Evolutionary conservation across 202 grass and related monocot genomes (phyloP).

Genomic region (Setaria italica): DNA sequence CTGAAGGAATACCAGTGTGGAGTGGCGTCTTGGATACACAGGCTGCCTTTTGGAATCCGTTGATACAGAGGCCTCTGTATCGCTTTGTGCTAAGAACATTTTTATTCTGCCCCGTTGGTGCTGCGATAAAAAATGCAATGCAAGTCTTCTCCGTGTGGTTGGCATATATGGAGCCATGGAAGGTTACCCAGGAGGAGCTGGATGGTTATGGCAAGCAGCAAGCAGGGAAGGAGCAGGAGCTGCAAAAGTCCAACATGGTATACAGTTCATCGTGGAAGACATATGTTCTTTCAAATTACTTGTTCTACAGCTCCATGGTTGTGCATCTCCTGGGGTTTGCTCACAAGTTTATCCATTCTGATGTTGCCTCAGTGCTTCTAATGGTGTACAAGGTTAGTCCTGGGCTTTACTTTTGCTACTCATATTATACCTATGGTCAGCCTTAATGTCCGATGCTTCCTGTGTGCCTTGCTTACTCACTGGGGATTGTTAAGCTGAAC

Average conservation of each 20-base stretch:
- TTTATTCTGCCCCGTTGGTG: conserved; percentile 72
- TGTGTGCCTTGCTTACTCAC: background rate
- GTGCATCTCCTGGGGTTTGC: conserved; percentile 91
- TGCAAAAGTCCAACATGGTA: background rate
- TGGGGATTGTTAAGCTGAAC: background rate
- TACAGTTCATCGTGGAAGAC: conserved; percentile 61
- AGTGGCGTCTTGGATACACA: conserved; percentile 37
- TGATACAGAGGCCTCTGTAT: conserved; percentile 82
- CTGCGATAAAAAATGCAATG: conserved; percentile 59
- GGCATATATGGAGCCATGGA: conserved; percentile 81
- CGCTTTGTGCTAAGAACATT: conserved; percentile 77
- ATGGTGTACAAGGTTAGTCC: conserved; percentile 79
- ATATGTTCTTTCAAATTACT: conserved; percentile 84
- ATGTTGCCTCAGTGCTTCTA: conserved; percentile 64
- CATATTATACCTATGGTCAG: background rate
- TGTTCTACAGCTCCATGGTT: conserved; percentile 89
- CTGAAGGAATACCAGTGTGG: conserved; percentile 25
- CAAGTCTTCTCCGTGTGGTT: conserved; percentile 79
- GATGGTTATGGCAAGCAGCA: conserved; percentile 45
- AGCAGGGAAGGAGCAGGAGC: conserved; percentile 13
- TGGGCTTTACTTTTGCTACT: conserved; percentile 18
- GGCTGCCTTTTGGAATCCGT: conserved; percentile 55
- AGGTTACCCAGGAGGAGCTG: conserved; percentile 58
- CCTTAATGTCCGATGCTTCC: background rate
- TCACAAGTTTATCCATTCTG: conserved; percentile 87